phyloP scores from a whole-genome alignment of 1,284 basidiomycete species.

The Pseudozyma hubeiensis region DNA sequence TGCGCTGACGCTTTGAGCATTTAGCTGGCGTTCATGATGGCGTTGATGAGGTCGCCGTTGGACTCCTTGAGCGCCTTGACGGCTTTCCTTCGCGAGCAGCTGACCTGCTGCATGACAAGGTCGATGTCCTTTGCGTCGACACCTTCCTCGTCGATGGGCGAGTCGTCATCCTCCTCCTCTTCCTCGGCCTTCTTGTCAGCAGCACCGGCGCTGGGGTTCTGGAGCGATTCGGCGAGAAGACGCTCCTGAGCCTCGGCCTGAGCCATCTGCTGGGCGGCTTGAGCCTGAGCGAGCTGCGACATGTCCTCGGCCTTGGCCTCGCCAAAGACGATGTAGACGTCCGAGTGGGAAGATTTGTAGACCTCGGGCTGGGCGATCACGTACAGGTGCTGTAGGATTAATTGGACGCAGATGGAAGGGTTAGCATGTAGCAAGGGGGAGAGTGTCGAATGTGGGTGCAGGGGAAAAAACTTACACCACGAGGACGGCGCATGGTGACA shows the following conservation, averaged over 20 bases:
- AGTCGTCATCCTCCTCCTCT: conserved; percentile 67
- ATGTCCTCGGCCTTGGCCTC: conserved; percentile 98
- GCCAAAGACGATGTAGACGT: conserved; percentile 98
- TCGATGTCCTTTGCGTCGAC: conserved; percentile 91
- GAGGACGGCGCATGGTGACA: conserved; percentile 91
- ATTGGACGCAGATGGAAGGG: background rate
- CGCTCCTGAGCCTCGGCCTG: conserved; percentile 74
- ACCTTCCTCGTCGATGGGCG: conserved; percentile 69
- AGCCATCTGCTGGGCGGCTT: conserved; percentile 85
- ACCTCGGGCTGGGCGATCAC: conserved; percentile 94
- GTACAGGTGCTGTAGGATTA: conserved; percentile 78
- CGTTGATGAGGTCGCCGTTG: conserved; percentile 68
- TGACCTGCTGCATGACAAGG: conserved; percentile 84
- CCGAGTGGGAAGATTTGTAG: conserved; percentile 95
- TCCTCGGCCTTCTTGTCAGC: conserved; percentile 58
- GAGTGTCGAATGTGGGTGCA: too few relatives aligned
- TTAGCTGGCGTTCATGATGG: conserved; percentile 67
- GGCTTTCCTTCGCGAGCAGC: conserved; percentile 67
- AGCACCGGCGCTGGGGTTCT: conserved; percentile 42
- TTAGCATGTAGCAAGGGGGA: conserved; percentile 7
- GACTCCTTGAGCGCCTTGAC: conserved; percentile 68
- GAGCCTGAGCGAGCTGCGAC: conserved; percentile 83
- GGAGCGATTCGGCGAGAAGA: conserved; percentile 71
- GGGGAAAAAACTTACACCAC: conserved; percentile 78
- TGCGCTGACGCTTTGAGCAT: background rate